Percentiles rank a stretch among this genome's conserved stretches.
phyloP scores from a whole-genome alignment of 164 flowering plant species.

The Warburgia ugandensis region DNA sequence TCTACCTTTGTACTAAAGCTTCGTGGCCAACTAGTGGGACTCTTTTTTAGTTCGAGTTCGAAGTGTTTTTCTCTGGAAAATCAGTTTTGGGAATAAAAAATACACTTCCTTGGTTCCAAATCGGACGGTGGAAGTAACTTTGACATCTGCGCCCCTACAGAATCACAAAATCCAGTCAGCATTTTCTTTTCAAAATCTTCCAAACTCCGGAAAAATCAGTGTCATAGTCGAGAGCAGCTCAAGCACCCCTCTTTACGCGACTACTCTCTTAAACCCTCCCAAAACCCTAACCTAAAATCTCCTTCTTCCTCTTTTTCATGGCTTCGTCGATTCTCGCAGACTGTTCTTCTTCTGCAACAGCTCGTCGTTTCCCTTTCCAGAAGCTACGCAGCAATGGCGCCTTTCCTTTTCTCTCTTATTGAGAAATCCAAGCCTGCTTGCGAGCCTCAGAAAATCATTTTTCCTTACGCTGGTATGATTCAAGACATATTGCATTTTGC shows the following conservation, averaged over 20 bases:
- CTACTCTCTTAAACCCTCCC: not conserved
- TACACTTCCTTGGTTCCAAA: too few relatives aligned
- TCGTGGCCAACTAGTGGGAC: too few relatives aligned
- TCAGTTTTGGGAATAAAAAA: too few relatives aligned
- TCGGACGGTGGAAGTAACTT: too few relatives aligned
- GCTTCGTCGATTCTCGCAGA: slow-evolving; percentile 30
- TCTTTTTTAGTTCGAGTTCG: too few relatives aligned
- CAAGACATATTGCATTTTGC: not conserved
- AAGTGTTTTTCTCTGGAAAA: too few relatives aligned
- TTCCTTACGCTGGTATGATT: slow-evolving; percentile 20
- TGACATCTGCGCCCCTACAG: too few relatives aligned
- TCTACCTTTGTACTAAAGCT: too few relatives aligned
- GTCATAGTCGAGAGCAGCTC: too few relatives aligned
- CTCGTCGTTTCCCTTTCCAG: slow-evolving; percentile 29
- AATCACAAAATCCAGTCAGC: too few relatives aligned
- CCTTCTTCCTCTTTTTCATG: slow-evolving; percentile 9
- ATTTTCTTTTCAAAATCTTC: too few relatives aligned
- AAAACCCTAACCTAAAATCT: not conserved
- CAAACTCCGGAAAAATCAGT: too few relatives aligned
- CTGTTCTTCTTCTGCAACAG: slow-evolving; percentile 30
- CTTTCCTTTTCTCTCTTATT: slow-evolving; percentile 9
- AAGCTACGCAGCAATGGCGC: slow-evolving; percentile 10
- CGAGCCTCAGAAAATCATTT: slow-evolving; percentile 6
- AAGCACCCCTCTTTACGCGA: not conserved
- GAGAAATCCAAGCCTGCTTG: not conserved